A percentile compares a stretch with the other conserved stretches of the same genome.
phyloP scores from a whole-genome alignment of 352 stramenopile species.

The Globisporangium nodosum region DNA sequence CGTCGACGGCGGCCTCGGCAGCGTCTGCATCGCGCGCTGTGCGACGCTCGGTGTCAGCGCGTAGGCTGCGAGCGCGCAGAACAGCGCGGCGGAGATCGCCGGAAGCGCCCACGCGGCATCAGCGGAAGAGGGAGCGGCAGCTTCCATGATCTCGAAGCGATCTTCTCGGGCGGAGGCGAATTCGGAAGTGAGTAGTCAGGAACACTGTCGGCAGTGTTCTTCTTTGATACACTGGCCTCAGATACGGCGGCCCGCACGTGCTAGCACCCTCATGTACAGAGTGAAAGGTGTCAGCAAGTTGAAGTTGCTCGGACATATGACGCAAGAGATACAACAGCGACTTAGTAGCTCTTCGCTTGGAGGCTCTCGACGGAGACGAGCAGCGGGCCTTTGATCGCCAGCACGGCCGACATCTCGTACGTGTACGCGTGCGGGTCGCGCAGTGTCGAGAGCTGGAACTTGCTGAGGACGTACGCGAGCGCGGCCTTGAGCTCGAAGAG shows the following conservation, averaged over 20 bases:
- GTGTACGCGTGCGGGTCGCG: slow-evolving; percentile 21
- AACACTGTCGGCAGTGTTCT: too few relatives aligned
- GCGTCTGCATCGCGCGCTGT: slow-evolving; percentile 3
- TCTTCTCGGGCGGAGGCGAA: too few relatives aligned
- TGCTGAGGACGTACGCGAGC: slow-evolving; percentile 24
- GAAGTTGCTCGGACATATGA: too few relatives aligned
- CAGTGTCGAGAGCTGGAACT: slow-evolving; percentile 21
- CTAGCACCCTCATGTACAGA: too few relatives aligned
- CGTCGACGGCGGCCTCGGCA: slow-evolving; percentile 12
- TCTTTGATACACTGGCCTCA: too few relatives aligned
- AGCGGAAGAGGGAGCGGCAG: too few relatives aligned
- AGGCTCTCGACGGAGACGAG: slow-evolving; percentile 1
- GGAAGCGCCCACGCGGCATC: not conserved
- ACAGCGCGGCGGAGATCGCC: not conserved
- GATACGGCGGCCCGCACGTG: too few relatives aligned
- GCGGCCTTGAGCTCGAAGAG: slow-evolving; percentile 49
- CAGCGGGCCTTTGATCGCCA: slow-evolving; percentile 9
- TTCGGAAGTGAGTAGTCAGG: too few relatives aligned
- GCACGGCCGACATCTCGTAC: slow-evolving; percentile 24
- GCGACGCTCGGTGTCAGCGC: not conserved
- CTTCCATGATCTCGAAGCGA: not conserved
- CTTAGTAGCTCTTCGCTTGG: slow-evolving; percentile 5
- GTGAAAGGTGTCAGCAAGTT: too few relatives aligned
- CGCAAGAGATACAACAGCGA: not conserved
- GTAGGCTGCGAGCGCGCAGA: not conserved